phyloP scores from a whole-genome alignment of 1,284 basidiomycete species.

The Gomphus bonarii region DNA sequence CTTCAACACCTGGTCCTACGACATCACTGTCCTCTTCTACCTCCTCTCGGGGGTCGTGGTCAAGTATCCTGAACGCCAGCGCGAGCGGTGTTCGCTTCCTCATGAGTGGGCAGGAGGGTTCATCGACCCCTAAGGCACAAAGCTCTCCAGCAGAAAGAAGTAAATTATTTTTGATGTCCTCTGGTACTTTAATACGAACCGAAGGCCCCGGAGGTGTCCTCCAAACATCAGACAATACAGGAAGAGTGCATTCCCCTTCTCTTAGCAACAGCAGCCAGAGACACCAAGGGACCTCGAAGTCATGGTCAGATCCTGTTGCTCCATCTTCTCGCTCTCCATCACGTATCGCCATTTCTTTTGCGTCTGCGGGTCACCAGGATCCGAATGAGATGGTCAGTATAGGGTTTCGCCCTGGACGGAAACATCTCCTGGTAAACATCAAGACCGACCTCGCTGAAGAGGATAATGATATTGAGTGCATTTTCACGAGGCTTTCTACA shows the following conservation, averaged over 20 bases:
- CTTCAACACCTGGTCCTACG: slow-evolving; percentile 24
- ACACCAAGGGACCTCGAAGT: background rate
- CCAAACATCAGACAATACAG: background rate
- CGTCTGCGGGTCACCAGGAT: slow-evolving; percentile 1
- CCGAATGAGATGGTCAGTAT: background rate
- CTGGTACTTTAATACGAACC: background rate
- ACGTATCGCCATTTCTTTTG: background rate
- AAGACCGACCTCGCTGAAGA: background rate
- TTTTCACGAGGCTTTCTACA: background rate
- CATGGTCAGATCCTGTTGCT: background rate
- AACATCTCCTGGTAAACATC: background rate
- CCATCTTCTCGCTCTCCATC: background rate
- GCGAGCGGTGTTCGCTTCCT: slow-evolving; percentile 45
- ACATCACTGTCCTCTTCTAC: slow-evolving; percentile 33
- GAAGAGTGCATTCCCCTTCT: background rate
- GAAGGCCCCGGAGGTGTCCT: background rate
- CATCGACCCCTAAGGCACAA: slow-evolving; percentile 7
- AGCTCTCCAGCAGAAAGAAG: slow-evolving; percentile 7
- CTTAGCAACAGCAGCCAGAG: background rate
- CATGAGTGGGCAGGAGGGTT: slow-evolving; percentile 35
- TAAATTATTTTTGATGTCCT: background rate
- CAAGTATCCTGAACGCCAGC: slow-evolving; percentile 56
- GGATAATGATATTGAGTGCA: background rate
- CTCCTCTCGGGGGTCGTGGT: slow-evolving; percentile 65
- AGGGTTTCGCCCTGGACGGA: background rate